Base-by-base conservation (phyloP, 2,329 filamentous ascomycete species). In the Lithohypha guttulata region DNA sequence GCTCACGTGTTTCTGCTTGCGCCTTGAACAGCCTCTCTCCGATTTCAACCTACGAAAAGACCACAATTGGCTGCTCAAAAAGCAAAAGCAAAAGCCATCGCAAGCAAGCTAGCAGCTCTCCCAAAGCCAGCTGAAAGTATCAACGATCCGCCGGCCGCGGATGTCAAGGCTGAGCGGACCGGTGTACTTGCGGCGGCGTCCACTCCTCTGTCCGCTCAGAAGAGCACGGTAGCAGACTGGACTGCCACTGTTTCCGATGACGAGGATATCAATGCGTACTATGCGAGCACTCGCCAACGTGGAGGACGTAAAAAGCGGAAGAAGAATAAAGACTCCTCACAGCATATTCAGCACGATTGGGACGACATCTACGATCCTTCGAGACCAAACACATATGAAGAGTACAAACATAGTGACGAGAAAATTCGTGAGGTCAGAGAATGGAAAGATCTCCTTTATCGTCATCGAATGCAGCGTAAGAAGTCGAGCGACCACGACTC, bases 341-440 rank as follows among this genome's bases (percentile, higher is more conserved):
- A 73, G 47, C 66, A 68, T 32, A 59, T 70, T 20, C 60, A 62
- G 4, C 63, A 70, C n/a, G 79, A 93, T 55, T 95, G 86, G 86
- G 82, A 93, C 57, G 85, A 93, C 56, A 74, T 91, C 17, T 95
- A 94, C 57, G 87, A 94, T 53, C 84, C 85, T 1, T 69, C 80
- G 8, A 68, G 82, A 26, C 86, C 87, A 6, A 93, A 84, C 27
- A 86, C 79, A 49, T 82, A 89, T 34, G 81, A 87, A 40, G 82
- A 89, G 54, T 95, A 91, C 56, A 73, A 83, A 43, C 70, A 78
- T 44, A 91, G 84, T 53, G 84, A 93, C 42, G 86, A 93, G 61
- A 81, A 84, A 55, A 75, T 87, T 43, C 66, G 73, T 13, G 85
- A 93, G 56, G 73, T 86, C 3, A 71, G 75, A 42, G 85, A 93